A percentile compares a stretch with the other conserved stretches of the same genome.
Evolutionary conservation across 2,329 filamentous ascomycete species (phyloP).

Genomic region (Sarocladium brachiariae): DNA sequence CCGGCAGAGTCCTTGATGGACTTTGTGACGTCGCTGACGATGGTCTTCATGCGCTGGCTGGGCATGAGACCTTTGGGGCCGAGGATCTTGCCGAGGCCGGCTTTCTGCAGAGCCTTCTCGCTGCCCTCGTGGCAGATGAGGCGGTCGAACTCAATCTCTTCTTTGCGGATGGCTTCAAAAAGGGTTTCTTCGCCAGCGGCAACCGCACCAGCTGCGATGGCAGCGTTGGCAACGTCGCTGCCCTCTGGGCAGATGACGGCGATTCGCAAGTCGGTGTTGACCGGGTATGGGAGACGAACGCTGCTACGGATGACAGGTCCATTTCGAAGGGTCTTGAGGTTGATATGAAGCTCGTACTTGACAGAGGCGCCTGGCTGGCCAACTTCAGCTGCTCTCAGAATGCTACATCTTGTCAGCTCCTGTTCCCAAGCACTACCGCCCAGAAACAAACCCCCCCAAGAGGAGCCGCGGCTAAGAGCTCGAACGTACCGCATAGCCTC

Average conservation of each 20-base stretch:
- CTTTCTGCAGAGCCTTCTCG: conserved; percentile 72
- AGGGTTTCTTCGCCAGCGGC: conserved; percentile 80
- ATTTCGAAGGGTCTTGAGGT: conserved; percentile 75
- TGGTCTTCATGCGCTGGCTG: conserved; percentile 77
- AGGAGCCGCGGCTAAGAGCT: too few relatives aligned
- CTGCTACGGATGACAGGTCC: conserved; percentile 82
- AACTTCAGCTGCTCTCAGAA: conserved; percentile 88
- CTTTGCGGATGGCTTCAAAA: conserved; percentile 68
- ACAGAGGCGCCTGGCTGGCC: conserved; percentile 63
- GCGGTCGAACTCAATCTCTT: conserved; percentile 79
- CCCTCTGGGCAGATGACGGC: conserved; percentile 86
- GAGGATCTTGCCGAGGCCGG: conserved; percentile 70
- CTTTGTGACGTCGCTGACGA: conserved; percentile 71
- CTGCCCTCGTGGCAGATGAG: conserved; percentile 80
- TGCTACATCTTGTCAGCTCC: conserved; percentile 45
- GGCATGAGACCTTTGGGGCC: conserved; percentile 93
- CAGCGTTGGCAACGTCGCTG: conserved; percentile 66
- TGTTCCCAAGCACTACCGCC: too few relatives aligned
- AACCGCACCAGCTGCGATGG: conserved; percentile 69
- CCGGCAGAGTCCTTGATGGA: conserved; percentile 77
- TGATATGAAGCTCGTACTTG: conserved; percentile 88
- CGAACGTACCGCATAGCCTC: conserved; percentile 81
- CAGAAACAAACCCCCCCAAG: too few relatives aligned
- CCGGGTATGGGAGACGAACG: conserved; percentile 79
- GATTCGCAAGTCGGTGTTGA: conserved; percentile 81